phyloP scores from a whole-genome alignment of 352 stramenopile genomes.

The Hyaloperonospora arabidopsidis region DNA sequence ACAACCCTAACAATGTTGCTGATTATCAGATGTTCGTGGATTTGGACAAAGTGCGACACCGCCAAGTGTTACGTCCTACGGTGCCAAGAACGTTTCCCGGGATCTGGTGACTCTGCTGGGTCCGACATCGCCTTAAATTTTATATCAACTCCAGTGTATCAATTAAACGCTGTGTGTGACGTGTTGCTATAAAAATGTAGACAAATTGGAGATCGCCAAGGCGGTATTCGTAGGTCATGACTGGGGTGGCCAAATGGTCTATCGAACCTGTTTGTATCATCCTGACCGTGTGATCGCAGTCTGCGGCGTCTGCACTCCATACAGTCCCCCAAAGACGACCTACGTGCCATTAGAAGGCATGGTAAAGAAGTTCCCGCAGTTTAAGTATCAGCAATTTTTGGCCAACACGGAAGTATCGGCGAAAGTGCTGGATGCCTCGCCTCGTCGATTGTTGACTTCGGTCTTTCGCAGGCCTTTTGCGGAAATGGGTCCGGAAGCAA shows the following conservation, averaged over 20 bases:
- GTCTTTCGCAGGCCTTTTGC: conserved; percentile 34
- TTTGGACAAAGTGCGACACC: conserved; percentile 45
- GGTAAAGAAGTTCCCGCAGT: conserved; percentile 25
- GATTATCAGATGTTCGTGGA: conserved; percentile 35
- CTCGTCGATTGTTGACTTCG: conserved; percentile 28
- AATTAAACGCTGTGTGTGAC: conserved; percentile 19
- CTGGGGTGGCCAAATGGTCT: conserved; percentile 50
- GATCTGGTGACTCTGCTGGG: conserved; percentile 36
- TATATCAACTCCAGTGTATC: no score
- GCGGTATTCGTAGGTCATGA: conserved; percentile 57
- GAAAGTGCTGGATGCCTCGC: conserved; percentile 30
- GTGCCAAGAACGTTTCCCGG: conserved; percentile 39
- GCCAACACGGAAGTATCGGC: conserved; percentile 26
- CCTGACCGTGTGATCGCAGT: conserved; percentile 46
- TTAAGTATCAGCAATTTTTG: conserved; percentile 43
- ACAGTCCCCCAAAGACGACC: conserved; percentile 26
- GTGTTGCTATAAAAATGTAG: conserved; percentile 10
- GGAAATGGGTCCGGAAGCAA: conserved; percentile 14
- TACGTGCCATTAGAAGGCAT: conserved; percentile 30
- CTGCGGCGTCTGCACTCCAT: conserved; percentile 50
- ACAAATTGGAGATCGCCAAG: conserved; percentile 40
- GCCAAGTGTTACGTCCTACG: conserved; percentile 28
- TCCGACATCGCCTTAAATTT: conserved; percentile 5
- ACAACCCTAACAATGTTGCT: neutral
- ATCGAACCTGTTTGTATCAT: conserved; percentile 48